phyloP scores from a whole-genome alignment of 208 protist genomes.

The Herpetomonas samuelpessoai region DNA sequence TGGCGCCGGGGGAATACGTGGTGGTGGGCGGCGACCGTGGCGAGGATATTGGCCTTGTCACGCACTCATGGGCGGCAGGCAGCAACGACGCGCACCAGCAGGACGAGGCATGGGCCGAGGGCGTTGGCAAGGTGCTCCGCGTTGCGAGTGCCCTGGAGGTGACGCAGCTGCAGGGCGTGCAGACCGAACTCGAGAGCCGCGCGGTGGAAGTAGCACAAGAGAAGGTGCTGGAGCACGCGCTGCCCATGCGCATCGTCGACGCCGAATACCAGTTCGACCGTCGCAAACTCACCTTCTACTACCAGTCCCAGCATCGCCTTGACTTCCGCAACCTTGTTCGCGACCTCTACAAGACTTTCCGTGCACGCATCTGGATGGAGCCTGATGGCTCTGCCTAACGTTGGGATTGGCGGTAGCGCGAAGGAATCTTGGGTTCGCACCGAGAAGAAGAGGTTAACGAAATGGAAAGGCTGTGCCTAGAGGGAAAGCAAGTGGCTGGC shows the following conservation, averaged over 20 bases:
- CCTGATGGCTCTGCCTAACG: constrained; percentile 45
- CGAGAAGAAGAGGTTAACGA: no score
- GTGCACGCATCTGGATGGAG: constrained; percentile 93
- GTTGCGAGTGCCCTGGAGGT: constrained; percentile 81
- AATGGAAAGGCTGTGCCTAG: no score
- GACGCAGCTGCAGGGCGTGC: constrained; percentile 81
- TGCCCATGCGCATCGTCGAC: constrained; percentile 90
- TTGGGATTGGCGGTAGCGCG: no score
- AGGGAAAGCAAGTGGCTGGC: no score
- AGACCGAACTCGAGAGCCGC: constrained; percentile 83
- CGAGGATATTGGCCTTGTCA: constrained; percentile 90
- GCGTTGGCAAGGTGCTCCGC: constrained; percentile 75
- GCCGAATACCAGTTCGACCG: constrained; percentile 93
- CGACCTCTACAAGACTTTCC: constrained; percentile 89
- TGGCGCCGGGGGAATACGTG: constrained; percentile 84
- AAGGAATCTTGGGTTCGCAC: no score
- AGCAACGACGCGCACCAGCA: constrained; percentile 9
- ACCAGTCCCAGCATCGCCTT: constrained; percentile 77
- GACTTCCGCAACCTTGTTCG: constrained; percentile 90
- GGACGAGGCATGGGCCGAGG: constrained; percentile 46
- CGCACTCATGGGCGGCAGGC: constrained; percentile 45
- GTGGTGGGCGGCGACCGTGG: constrained; percentile 91
- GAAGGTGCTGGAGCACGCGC: constrained; percentile 78
- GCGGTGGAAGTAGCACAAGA: constrained; percentile 83
- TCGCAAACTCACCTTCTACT: constrained; percentile 92